phyloP scores from a whole-genome alignment of 2,329 filamentous ascomycete species.

The Graphilbum ipis-grandicollis region DNA sequence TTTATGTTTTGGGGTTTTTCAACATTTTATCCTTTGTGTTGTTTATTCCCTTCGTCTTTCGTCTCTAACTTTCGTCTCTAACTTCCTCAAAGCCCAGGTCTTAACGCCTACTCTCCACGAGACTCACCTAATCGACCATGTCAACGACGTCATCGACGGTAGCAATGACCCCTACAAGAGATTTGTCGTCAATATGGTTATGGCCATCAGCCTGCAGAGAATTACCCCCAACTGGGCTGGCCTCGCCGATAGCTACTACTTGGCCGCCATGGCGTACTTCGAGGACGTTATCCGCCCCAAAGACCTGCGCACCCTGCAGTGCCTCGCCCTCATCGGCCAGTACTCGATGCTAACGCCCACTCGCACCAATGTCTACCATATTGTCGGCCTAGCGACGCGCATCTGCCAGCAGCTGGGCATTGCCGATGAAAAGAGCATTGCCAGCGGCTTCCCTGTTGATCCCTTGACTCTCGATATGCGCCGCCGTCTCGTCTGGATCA shows the following conservation, averaged over 20 bases:
- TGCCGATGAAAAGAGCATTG: constrained; percentile 77
- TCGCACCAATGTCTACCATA: constrained; percentile 80
- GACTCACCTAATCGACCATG: constrained; percentile 53
- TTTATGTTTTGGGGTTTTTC: no score
- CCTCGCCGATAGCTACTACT: constrained; percentile 84
- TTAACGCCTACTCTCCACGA: constrained; percentile 83
- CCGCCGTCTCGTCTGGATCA: constrained; percentile 72
- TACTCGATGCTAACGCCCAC: constrained; percentile 90
- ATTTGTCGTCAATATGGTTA: constrained; percentile 77
- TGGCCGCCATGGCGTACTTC: constrained; percentile 71
- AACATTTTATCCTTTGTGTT: neutral
- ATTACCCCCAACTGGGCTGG: constrained; percentile 81
- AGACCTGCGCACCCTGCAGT: constrained; percentile 82
- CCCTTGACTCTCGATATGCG: constrained; percentile 76
- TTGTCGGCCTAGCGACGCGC: constrained; percentile 73
- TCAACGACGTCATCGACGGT: constrained; percentile 66
- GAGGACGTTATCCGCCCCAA: constrained; percentile 75
- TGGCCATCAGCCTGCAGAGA: constrained; percentile 90
- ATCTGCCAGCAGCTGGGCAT: constrained; percentile 81
- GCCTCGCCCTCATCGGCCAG: constrained; percentile 69
- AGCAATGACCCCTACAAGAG: constrained; percentile 67
- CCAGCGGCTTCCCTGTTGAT: constrained; percentile 42
- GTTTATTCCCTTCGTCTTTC: constrained; percentile 6
- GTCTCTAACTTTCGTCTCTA: neutral
- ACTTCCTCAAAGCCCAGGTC: constrained; percentile 51